Base-by-base conservation (phyloP, 441 rosid genomes). In the Aleurites moluccanus region DNA sequence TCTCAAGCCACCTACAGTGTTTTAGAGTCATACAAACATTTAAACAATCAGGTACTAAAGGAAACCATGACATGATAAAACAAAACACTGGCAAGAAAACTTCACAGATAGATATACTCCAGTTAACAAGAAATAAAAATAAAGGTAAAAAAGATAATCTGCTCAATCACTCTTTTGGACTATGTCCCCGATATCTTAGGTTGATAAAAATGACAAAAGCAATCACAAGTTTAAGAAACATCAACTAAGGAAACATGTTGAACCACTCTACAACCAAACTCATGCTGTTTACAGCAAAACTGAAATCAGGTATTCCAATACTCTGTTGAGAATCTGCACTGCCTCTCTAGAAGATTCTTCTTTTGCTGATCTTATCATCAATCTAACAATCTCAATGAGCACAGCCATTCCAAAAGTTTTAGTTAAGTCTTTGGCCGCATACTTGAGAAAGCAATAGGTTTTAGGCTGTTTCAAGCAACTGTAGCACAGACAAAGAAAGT, bases 1-100 rank as follows among this genome's bases (percentile, higher is more conserved):
- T 91, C 84, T 95, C 98, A 75, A 93, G 96, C 99, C 99, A 95
- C 80, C 99, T 91, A 90, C 27, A 59, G 73, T 62, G 62, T 82
- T 80, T 61, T 49, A 60, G 33, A 21, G 8, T 64, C 35, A 50
- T 30, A 66, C 62, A 21, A 71, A 70, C 14, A 52, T 3, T 20
- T 2, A 38, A 27, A 38, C 45, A 72, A 55, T 68, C 33, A 30
- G 50, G 40, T 27, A 61, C 14, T 3, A 15, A 64, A 8, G 14
- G 3, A 53, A 60, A 64, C 33, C 0, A 50, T 14, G 15, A 50
- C n/a, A 61, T 30, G 25, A 60, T 20, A 27, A 3, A 38, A 45
- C 0, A 16, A 23, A 18, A 38, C 6, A 59, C 23, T 47, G 23
- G 30, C 30, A 16, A 72, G 27, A 18, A 30, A 35, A 40, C 42